Base-by-base conservation (phyloP, 2,329 filamentous ascomycete species). In the Grosmannia huntii region DNA sequence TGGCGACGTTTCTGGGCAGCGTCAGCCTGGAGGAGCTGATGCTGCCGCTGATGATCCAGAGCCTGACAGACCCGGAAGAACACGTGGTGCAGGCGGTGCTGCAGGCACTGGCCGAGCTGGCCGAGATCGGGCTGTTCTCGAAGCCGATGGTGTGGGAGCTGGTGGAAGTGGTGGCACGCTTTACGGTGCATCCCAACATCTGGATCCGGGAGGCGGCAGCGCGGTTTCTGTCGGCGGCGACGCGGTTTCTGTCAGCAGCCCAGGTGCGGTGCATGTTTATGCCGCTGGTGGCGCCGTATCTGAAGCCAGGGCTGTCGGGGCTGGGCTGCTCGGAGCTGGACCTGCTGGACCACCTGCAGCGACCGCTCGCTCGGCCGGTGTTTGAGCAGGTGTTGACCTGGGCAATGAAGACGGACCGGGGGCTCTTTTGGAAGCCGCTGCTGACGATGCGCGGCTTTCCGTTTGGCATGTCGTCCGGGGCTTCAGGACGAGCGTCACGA, bases 1-100 rank as follows among this genome's bases (percentile, higher is more conserved):
- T 99, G 63, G 89, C 91, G 4, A 83, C 89, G 1, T 96, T 96
- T 64, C 82, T 97, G 38, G 94, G 94, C 31, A 90, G 88, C 60
- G 88, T 85, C 38, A 95, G 86, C 64, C 74, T 99, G 36, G 94
- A 99, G 70, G 90, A 95, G 64, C 99, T 96, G 65, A 95, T 97
- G 63, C 73, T 99, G 28, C 94, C 95, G 0, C 76, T 99, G 16
- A 96, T 99, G 90, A 81, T 96, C 3, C 94, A 96, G 70, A 92
- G 94, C 9, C 76, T 99, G 65, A 90, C 90, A 0, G 94, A 99
- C 64, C 83, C 89, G 0, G 94, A 99, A 70, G 92, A 96, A 65
- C 92, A 89, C 67, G 94, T 99, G 2, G 86, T 99, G 14, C 90
- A 96, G 67, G 89, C 88, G 59, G 91, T 92, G 1, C 76, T 99